Evolutionary conservation across 352 stramenopile genomes (phyloP).

Genomic region (Plasmopara viticola): DNA sequence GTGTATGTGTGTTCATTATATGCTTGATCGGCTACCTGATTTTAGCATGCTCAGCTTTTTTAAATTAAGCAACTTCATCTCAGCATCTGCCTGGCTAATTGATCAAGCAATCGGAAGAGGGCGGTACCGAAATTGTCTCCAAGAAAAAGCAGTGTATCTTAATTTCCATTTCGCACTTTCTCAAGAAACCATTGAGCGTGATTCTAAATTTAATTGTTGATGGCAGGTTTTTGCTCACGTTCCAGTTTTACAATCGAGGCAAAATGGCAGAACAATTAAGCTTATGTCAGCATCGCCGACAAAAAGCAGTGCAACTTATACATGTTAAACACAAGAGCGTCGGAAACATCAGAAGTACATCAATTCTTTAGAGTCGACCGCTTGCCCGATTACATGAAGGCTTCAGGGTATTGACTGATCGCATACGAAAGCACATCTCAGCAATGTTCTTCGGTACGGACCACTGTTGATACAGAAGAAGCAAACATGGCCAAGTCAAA

Average conservation of each 20-base stretch:
- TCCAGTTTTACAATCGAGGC: too few species aligned
- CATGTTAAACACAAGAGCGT: constrained; percentile 13
- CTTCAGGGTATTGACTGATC: constrained; percentile 9
- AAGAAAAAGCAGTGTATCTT: constrained; percentile 7
- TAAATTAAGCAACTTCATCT: neutral
- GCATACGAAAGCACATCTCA: constrained; percentile 6
- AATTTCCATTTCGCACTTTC: constrained; percentile 8
- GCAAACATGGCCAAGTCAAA: constrained; percentile 15
- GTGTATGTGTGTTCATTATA: constrained; percentile 1
- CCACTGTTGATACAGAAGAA: constrained; percentile 18
- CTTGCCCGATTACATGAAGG: constrained; percentile 7
- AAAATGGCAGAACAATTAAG: too few species aligned
- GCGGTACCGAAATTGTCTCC: constrained; percentile 4
- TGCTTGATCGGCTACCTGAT: neutral
- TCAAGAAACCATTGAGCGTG: constrained; percentile 13
- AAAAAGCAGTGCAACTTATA: constrained; percentile 9
- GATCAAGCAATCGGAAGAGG: constrained; percentile 4
- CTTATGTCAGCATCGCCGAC: constrained; percentile 16
- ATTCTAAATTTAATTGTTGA: constrained; percentile 3
- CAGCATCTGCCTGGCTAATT: neutral
- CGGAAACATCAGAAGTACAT: constrained; percentile 12
- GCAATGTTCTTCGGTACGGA: constrained; percentile 18
- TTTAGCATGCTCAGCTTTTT: neutral
- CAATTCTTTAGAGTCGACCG: constrained; percentile 9
- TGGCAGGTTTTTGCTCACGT: too few species aligned